These are phyloP conservation scores for Ophiostoma populinum DNA, from an alignment of 2,329 filamentous ascomycete species.

Conservation along the genomic window DNA sequence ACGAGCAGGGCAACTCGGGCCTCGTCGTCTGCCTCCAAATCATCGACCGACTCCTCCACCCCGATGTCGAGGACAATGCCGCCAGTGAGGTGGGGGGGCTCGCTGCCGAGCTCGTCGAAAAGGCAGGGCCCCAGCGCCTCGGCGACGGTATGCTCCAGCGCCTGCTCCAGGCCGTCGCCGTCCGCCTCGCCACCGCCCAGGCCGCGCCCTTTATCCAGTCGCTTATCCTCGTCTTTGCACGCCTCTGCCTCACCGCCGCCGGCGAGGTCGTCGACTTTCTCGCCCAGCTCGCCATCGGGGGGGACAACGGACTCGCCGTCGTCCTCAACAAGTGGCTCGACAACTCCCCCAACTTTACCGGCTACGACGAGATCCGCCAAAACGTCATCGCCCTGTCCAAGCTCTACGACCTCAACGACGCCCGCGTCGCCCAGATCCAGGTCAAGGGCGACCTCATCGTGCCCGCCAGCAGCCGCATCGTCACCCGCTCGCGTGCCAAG, in stretches of 20 bases:
- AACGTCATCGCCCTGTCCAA: conserved; percentile 92
- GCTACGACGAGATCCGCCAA: conserved; percentile 91
- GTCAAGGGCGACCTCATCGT: conserved; percentile 89
- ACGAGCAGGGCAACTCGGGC: conserved; percentile 62
- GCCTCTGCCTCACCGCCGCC: conserved; percentile 69
- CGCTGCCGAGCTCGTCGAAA: conserved; percentile 87
- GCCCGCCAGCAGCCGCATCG: conserved; percentile 63
- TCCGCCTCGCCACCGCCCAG: conserved; percentile 63
- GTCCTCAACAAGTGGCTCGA: conserved; percentile 93
- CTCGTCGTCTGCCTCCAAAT: conserved; percentile 81
- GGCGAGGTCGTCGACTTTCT: conserved; percentile 87
- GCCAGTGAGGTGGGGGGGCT: conserved; percentile 92
- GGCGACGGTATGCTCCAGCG: conserved; percentile 71
- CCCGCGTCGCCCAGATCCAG: conserved; percentile 57
- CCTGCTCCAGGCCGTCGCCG: conserved; percentile 75
- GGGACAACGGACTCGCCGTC: conserved; percentile 68
- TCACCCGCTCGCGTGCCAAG: conserved; percentile 82
- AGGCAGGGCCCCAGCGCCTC: conserved; percentile 77
- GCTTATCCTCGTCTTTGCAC: conserved; percentile 84
- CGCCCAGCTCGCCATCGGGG: conserved; percentile 63
- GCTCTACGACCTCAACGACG: conserved; percentile 73
- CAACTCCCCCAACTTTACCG: conserved; percentile 93
- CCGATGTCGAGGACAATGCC: conserved; percentile 75
- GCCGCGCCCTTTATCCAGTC: conserved; percentile 89
- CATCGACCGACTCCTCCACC: conserved; percentile 75